Evolutionary conservation across 352 stramenopile species (phyloP).

Genomic region (Phytophthora multivora): DNA sequence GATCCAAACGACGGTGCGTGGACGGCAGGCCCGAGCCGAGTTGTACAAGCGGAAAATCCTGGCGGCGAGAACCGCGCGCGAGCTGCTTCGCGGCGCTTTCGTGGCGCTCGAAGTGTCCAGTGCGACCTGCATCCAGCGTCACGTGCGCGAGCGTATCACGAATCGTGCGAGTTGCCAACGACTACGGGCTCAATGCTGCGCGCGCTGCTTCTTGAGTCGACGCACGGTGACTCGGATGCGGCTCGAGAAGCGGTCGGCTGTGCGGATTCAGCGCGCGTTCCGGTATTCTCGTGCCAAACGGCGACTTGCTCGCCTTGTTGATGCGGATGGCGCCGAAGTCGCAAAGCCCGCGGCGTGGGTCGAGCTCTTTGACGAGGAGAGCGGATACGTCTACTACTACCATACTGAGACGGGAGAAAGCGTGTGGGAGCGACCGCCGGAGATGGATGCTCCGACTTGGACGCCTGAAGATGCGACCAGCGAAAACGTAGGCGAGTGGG

Average conservation of each 20-base stretch:
- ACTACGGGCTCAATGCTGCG: constrained; percentile 41
- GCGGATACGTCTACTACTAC: constrained; percentile 74
- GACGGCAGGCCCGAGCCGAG: constrained; percentile 20
- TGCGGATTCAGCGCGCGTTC: constrained; percentile 63
- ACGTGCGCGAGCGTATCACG: constrained; percentile 36
- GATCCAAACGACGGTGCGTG: constrained; percentile 41
- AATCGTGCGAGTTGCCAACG: background rate
- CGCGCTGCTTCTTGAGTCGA: constrained; percentile 46
- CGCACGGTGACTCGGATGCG: constrained; percentile 24
- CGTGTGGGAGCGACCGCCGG: constrained; percentile 54
- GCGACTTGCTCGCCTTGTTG: constrained; percentile 42
- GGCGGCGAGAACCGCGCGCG: constrained; percentile 19
- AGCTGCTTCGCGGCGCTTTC: constrained; percentile 4
- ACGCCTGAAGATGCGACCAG: constrained; percentile 13
- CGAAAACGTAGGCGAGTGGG: constrained; percentile 48
- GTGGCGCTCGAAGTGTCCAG: constrained; percentile 29
- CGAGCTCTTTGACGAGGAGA: constrained; percentile 73
- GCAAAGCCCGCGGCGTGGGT: constrained; percentile 45
- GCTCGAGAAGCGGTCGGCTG: constrained; percentile 32
- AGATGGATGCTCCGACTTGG: constrained; percentile 19
- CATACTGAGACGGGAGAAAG: constrained; percentile 56
- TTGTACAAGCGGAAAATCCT: constrained; percentile 21
- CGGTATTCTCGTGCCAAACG: constrained; percentile 47
- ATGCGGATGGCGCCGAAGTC: constrained; percentile 22
- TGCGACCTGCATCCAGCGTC: constrained; percentile 45